Evolutionary conservation across 106 monocot genomes (phyloP).

Genomic region (Hemerocallis citrina): DNA sequence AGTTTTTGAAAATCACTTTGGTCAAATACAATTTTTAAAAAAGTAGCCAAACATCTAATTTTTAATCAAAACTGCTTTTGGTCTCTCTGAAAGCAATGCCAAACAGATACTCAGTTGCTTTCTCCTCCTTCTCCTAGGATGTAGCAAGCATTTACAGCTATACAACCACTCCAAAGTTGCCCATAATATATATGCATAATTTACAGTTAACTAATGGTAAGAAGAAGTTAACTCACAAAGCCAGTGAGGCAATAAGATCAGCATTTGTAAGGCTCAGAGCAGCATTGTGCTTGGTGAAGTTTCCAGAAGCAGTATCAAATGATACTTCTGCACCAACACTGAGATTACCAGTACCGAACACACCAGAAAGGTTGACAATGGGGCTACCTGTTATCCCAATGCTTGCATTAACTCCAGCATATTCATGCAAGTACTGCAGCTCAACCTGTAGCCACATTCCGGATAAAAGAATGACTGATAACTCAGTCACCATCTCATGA

Average conservation of each 20-base stretch:
- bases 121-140: no score
- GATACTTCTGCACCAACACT: constrained; percentile 66
- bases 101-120: no score
- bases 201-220: background rate
- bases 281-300: constrained; percentile 75
- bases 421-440: constrained; percentile 64
- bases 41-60: no score
- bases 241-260: constrained; percentile 57
- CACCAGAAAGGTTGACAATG: constrained; percentile 40
- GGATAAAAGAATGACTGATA: background rate
- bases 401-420: constrained; percentile 56
- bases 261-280: constrained; percentile 44
- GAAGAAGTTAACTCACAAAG: constrained; percentile 31
- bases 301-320: constrained; percentile 72
- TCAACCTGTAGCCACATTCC: constrained; percentile 33
- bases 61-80: no score
- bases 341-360: constrained; percentile 32
- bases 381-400: constrained; percentile 62
- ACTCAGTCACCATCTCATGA: no score
- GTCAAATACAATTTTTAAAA: no score
- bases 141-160: no score
- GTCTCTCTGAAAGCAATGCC: no score
- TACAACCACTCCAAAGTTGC: no score
- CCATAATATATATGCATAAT: no score
- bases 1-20: no score